Evolutionary conservation across 1,284 basidiomycete genomes (phyloP), one percentile per base, ranked within the genome.

Genomic region (Irpex lacteus): DNA sequence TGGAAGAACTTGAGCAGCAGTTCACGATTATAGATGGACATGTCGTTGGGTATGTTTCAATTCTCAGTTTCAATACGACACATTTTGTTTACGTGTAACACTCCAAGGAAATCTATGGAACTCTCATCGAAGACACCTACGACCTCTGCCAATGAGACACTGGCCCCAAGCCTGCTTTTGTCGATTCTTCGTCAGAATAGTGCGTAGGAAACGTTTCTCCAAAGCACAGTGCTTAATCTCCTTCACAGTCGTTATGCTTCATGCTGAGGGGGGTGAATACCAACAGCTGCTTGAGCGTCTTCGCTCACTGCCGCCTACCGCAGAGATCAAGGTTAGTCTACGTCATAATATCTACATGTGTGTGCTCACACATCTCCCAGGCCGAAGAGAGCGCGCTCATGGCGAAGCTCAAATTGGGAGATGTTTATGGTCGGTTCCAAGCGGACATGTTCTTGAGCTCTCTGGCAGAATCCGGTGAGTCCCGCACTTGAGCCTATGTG

Each of bases 381-480:
- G 86, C 89, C 5, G 90, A 93, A 71, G 87, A 91, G 69, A 84
- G 86, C 67, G 81, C 86, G 3, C 76, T 95, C 0, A 82, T 91
- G 70, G 94, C 89, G 0, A 89, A 86, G 65, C 77, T 96, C 13
- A 87, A 87, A 0, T 76, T 96, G 44, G 85, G 92, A 63, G 84
- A 88, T 34, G 91, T 91, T 0, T 89, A 94, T 70, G 83, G 84
- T 58, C 87, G 86, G 26, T 94, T 95, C 79, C 86, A 86, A 58
- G 83, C 87, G 0, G 94, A 96, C 71, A 90, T 96, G 79, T 93
- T 94, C 76, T 80, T 96, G 67, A 94, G 88, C 71, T 95, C 94
- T 1, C 77, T 96, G 18, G 84, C 90, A 0, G 95, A 97, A 75
- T 95, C 94, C 8, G 89, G 94, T 94, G 69, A 50, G 88, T 78